These are phyloP conservation scores for Triticum turgidum DNA, from an alignment of 176 grass and related monocot species.

Conservation along the genomic window DNA sequence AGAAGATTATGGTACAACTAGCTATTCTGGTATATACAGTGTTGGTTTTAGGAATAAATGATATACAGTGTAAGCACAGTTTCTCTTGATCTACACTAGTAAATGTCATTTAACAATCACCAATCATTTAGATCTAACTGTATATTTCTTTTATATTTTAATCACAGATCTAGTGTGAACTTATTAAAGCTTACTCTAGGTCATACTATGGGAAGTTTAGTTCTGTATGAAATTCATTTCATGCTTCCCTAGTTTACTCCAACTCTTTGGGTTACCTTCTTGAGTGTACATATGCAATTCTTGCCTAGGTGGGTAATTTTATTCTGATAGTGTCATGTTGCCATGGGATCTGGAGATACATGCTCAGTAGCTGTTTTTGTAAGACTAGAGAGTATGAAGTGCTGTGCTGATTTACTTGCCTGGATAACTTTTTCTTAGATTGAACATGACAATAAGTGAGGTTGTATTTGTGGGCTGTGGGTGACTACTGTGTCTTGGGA, in stretches of 20 bases:
- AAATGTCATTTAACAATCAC: not conserved
- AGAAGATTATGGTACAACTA: slow-evolving; percentile 17
- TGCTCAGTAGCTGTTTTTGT: not conserved
- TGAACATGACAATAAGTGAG: not conserved
- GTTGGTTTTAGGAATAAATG: not conserved
- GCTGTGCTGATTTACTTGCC: slow-evolving; percentile 9
- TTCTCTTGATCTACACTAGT: slow-evolving; percentile 9
- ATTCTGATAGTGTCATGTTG: not conserved
- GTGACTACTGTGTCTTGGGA: not conserved
- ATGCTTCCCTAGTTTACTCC: slow-evolving; percentile 10
- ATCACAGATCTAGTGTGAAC: not conserved
- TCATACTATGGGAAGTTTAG: slow-evolving; percentile 4
- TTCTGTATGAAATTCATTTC: slow-evolving; percentile 23
- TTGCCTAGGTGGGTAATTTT: slow-evolving; percentile 8
- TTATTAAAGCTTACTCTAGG: slow-evolving; percentile 16
- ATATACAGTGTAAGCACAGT: not conserved
- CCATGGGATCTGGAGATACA: not conserved
- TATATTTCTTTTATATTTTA: slow-evolving; percentile 4
- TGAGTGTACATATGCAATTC: not conserved
- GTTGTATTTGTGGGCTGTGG: not conserved
- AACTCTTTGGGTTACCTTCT: not conserved
- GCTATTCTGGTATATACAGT: not conserved
- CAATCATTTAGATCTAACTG: not conserved
- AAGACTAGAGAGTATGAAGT: slow-evolving; percentile 3
- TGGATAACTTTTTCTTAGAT: not conserved